Percentiles rank a stretch among this genome's conserved stretches.
phyloP scores from a whole-genome alignment of 78 protist species.

The Protostelium mycophagum region DNA sequence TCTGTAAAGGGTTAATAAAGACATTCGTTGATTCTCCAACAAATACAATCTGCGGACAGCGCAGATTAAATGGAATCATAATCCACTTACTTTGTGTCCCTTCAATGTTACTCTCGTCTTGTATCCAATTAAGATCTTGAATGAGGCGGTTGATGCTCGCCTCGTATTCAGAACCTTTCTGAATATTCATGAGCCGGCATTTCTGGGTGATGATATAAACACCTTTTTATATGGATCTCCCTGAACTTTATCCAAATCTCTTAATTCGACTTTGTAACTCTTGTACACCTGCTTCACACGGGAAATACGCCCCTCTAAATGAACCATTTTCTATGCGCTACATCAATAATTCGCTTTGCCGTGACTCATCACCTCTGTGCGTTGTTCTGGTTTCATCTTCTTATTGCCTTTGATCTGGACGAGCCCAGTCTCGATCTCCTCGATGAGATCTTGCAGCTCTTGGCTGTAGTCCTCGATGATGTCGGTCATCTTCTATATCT shows the following conservation, averaged over 20 bases:
- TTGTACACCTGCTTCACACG: background rate
- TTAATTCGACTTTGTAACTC: background rate
- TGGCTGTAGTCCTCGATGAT: background rate
- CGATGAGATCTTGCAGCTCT: background rate
- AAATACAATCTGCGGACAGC: too few species aligned
- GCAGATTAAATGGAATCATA: too few species aligned
- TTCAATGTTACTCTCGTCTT: background rate
- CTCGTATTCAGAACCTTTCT: background rate
- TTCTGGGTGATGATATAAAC: background rate
- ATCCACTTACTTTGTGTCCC: background rate
- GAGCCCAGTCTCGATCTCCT: background rate
- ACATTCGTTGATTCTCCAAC: background rate
- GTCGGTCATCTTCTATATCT: background rate
- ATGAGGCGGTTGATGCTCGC: background rate
- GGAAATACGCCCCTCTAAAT: background rate
- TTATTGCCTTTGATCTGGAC: background rate
- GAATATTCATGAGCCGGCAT: background rate
- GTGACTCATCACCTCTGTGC: background rate
- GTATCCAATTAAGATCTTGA: background rate
- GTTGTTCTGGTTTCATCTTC: background rate
- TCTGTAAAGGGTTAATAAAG: background rate
- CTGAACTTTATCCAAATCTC: background rate
- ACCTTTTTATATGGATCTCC: background rate
- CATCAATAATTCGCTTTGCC: background rate
- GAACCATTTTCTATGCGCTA: background rate